Conservation (phyloP, 2,329 filamentous ascomycete species). For the Alternaria longipes region DNA sequence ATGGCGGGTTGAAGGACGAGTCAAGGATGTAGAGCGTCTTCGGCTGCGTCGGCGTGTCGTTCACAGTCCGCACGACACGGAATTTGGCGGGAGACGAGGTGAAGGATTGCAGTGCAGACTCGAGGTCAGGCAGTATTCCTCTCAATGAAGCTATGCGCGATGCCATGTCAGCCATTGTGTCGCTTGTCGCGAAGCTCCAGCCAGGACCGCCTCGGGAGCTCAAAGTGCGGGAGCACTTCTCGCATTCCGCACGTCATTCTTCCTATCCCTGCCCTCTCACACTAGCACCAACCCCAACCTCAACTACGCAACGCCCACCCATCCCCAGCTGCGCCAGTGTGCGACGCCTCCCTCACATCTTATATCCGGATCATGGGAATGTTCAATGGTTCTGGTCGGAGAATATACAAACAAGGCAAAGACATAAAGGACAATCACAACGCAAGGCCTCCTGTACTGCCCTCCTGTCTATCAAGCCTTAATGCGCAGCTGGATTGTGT, state of each 20-base stretch:
- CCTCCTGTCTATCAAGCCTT: no score
- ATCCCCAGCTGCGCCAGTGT: background rate
- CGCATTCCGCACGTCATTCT: conserved; percentile 5
- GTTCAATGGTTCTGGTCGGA: no score
- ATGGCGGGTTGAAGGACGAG: conserved; percentile 73
- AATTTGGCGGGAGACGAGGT: conserved; percentile 46
- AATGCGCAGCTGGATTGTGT: no score
- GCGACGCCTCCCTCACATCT: background rate
- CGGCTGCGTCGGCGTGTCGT: conserved; percentile 41
- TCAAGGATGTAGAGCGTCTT: conserved; percentile 69
- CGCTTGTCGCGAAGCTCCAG: background rate
- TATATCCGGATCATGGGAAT: background rate
- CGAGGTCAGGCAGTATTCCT: conserved; percentile 43
- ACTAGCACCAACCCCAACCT: no score
- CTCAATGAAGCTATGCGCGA: conserved; percentile 39
- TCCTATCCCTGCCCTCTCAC: background rate
- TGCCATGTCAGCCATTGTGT: conserved; percentile 38
- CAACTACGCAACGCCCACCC: background rate
- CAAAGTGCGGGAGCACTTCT: conserved; percentile 1
- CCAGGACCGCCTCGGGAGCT: background rate
- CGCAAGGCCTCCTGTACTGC: no score
- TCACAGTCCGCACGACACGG: conserved; percentile 48
- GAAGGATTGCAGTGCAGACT: conserved; percentile 45
- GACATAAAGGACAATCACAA: no score
- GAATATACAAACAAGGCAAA: no score